Percentiles rank a stretch among this genome's conserved stretches.
Conservation (phyloP, 495 filamentous ascomycete species). For the Aspergillus sclerotiicarbonarius region DNA sequence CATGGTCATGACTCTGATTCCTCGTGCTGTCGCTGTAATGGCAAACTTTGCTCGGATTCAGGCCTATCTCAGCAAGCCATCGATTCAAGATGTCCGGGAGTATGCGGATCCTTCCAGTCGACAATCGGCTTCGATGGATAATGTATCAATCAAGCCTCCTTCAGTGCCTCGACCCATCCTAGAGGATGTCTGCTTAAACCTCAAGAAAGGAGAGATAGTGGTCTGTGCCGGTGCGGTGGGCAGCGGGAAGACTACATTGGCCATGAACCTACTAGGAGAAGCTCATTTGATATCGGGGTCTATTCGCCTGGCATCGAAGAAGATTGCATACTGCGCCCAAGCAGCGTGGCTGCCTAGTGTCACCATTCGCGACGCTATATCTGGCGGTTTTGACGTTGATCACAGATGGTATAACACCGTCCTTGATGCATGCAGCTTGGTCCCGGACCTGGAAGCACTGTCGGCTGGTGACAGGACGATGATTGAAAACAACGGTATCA, state of each 20-base stretch:
- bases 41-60: constrained; percentile 55
- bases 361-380: constrained; percentile 38
- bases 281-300: constrained; percentile 28
- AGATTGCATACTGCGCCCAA: constrained; percentile 41
- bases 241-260: background rate
- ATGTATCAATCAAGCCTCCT: background rate
- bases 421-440: constrained; percentile 45
- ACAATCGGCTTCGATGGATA: background rate
- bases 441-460: constrained; percentile 44
- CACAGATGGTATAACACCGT: constrained; percentile 44
- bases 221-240: background rate
- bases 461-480: constrained; percentile 43
- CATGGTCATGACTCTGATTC: constrained; percentile 42
- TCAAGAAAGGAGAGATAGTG: background rate
- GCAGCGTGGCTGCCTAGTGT: constrained; percentile 41
- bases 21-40: constrained; percentile 35
- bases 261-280: constrained; percentile 48
- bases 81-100: constrained; percentile 3
- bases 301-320: constrained; percentile 14
- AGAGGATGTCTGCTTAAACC: background rate
- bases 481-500: constrained; percentile 52
- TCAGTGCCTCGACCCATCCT: background rate
- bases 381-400: constrained; percentile 25
- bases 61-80: constrained; percentile 31
- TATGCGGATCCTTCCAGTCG: background rate